Evolutionary conservation across 2,329 filamentous ascomycete species (phyloP).

Genomic region (Ciborinia camelliae): DNA sequence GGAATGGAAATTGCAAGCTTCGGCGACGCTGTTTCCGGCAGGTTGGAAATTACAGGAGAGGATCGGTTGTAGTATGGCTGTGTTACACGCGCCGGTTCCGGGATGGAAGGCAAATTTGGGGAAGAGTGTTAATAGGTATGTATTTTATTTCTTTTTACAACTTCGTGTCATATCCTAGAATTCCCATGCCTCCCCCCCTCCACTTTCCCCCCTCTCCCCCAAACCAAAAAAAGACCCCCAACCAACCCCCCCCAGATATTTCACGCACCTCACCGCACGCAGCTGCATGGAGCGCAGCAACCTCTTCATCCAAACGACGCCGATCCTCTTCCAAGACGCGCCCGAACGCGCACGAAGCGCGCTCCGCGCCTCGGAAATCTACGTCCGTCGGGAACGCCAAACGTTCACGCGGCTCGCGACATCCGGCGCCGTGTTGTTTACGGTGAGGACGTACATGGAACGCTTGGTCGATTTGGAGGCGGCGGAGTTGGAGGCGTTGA

Average conservation of each 20-base stretch:
- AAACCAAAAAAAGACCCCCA: not conserved
- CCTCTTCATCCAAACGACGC: slow-evolving; percentile 49
- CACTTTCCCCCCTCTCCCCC: fast-evolving
- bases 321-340: slow-evolving; percentile 45
- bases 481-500: slow-evolving; percentile 43
- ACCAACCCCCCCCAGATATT: slow-evolving; percentile 39
- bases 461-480: slow-evolving; percentile 42
- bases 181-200: too few relatives aligned
- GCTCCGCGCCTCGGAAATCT: slow-evolving; percentile 39
- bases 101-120: slow-evolving; percentile 48
- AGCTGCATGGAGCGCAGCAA: slow-evolving; percentile 48
- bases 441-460: slow-evolving; percentile 47
- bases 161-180: too few relatives aligned
- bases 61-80: slow-evolving; percentile 48
- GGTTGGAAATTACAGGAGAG: slow-evolving; percentile 49
- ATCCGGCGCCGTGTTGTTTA: slow-evolving; percentile 47
- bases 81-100: slow-evolving; percentile 46
- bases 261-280: slow-evolving; percentile 43
- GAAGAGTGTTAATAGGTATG: slow-evolving; percentile 43
- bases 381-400: slow-evolving; percentile 49
- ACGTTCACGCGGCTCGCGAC: slow-evolving; percentile 47
- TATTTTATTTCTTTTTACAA: too few relatives aligned
- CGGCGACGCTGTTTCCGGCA: slow-evolving; percentile 51
- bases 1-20: slow-evolving; percentile 48
- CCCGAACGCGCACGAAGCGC: slow-evolving; percentile 39